Conservation (phyloP, 208 protist genomes). For the Acanthamoeba lenticulata region DNA sequence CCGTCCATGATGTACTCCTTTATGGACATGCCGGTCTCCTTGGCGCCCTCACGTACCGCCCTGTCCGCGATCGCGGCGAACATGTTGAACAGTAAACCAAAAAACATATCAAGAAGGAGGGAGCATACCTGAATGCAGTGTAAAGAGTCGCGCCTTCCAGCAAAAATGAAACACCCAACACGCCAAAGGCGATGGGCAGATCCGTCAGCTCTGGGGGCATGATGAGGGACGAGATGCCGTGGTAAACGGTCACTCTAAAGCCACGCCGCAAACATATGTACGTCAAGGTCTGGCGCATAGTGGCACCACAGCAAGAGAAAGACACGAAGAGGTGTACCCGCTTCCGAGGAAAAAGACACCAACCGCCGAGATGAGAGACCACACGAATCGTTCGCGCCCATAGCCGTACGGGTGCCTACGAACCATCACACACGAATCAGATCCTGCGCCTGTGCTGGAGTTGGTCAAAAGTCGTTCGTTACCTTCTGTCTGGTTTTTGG, state of each 20-base stretch:
- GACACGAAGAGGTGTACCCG: not conserved
- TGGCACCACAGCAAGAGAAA: not conserved
- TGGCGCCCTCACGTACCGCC: slow-evolving; percentile 28
- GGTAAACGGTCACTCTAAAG: slow-evolving; percentile 29
- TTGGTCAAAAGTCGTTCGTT: not conserved
- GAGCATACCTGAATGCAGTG: not conserved
- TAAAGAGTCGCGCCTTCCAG: not conserved
- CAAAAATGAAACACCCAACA: not conserved
- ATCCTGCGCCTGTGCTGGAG: no score
- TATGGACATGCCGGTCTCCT: not conserved
- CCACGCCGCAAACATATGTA: not conserved
- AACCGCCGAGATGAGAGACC: slow-evolving; percentile 42
- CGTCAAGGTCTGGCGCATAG: not conserved
- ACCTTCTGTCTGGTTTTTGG: slow-evolving; percentile 36
- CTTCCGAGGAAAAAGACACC: slow-evolving; percentile 45
- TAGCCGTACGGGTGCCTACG: slow-evolving; percentile 46
- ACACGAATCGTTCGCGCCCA: slow-evolving; percentile 36
- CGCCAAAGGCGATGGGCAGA: not conserved
- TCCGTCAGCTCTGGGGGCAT: not conserved
- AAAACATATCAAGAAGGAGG: not conserved
- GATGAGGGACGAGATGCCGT: slow-evolving; percentile 19
- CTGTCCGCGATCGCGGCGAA: not conserved
- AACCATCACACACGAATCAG: not conserved
- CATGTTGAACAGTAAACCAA: not conserved
- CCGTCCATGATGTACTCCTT: slow-evolving; percentile 56